Evolutionary conservation across 2,329 filamentous ascomycete genomes (phyloP).

Genomic region (Chaetomiaceae sp.): DNA sequence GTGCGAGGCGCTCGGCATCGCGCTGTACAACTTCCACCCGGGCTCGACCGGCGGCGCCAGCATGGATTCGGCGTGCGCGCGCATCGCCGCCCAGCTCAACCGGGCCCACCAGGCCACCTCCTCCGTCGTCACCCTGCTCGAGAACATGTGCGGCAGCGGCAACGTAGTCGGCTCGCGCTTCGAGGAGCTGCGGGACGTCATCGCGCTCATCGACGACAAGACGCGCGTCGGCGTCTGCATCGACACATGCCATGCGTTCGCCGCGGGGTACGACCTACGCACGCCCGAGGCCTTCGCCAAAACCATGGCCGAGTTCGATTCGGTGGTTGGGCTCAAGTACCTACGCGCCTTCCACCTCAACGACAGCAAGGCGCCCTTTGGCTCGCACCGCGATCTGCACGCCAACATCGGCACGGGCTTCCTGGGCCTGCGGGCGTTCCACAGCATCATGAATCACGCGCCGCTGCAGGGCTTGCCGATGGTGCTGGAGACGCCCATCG

Average conservation of each 20-base stretch:
- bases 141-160: conserved; percentile 91
- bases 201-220: conserved; percentile 73
- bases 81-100: conserved; percentile 80
- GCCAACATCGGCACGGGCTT: conserved; percentile 96
- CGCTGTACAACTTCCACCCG: conserved; percentile 96
- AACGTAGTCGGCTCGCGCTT: conserved; percentile 83
- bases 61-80: conserved; percentile 62
- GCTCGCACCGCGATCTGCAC: conserved; percentile 79
- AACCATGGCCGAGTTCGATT: conserved; percentile 71
- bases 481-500: conserved; percentile 94
- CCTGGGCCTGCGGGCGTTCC: conserved; percentile 82
- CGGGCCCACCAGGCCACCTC: conserved; percentile 69
- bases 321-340: conserved; percentile 69
- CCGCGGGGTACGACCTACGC: conserved; percentile 84
- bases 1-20: conserved; percentile 80
- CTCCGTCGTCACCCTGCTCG: conserved; percentile 74
- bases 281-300: conserved; percentile 64
- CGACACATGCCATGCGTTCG: conserved; percentile 95
- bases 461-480: conserved; percentile 75
- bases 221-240: conserved; percentile 84
- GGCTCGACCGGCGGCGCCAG: conserved; percentile 68
- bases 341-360: conserved; percentile 86
- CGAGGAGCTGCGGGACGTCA: conserved; percentile 80
- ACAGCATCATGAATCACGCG: conserved; percentile 79
- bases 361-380: conserved; percentile 86